Base-by-base conservation (phyloP, 345 rosid species). In the Sonneratia caseolaris region DNA sequence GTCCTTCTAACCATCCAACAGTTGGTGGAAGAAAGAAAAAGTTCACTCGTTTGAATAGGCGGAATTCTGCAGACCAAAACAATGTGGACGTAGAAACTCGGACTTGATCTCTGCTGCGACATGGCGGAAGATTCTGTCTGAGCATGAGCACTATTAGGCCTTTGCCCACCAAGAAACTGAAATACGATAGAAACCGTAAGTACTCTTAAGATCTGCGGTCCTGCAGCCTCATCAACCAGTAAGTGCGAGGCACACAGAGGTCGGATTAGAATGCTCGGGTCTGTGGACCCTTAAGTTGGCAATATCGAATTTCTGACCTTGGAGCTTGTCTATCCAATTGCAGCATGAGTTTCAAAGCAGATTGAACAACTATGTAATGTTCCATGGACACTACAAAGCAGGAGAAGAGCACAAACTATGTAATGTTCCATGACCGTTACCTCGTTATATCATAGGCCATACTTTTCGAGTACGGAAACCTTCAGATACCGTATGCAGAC, bases 251-350 rank as follows among this genome's bases (percentile, higher is more conserved):
- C 12, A 24, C 12, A n/a, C 21, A 70, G 8, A 16, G 21, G n/a
- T 55, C 22, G 18, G 22, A 16, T 13, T 16, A 3, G 59, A 1
- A 24, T 18, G 1, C n/a, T 6, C 35, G n/a, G 11, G 32, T 27
- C 32, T 57, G 2, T 24, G 35, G 19, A 57, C 35, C 12, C 27
- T 22, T 57, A 13, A 48, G 57, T 16, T n/a, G n/a, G 7, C 0
- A 15, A 51, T 53, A 47, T 40, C 9, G 18, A 48, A 48, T 15
- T 15, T 12, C 53, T 12, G 1, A 1, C 85, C 90, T 73, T 69
- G 97, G 97, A 75, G 90, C 97, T 82, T 92, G 98, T 72, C 94
- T 87, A 76, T 95, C 99, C 73, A 95, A 14, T 77, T 95, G 98
- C 99, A 89, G 89, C 82, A 84, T n/a, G 62, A 24, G 61, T 57